phyloP scores from a whole-genome alignment of 163 green algal species.

The Coccomyxa subellipsoidea region DNA sequence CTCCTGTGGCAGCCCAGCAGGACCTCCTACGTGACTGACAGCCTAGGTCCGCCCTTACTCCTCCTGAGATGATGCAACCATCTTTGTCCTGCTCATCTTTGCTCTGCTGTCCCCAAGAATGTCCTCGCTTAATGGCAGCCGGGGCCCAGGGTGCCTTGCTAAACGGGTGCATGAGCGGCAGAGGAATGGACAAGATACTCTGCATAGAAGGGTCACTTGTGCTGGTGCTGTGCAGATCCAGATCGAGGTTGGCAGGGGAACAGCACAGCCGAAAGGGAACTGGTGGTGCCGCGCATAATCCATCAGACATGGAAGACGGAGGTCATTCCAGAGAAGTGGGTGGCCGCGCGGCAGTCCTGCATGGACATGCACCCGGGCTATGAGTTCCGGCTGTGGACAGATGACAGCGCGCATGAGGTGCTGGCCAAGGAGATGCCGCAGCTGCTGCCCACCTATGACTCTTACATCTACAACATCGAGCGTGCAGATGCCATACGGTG shows the following conservation, averaged over 20 bases:
- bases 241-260: not conserved
- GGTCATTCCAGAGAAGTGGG: slow-evolving; percentile 53
- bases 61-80: no score
- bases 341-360: slow-evolving; percentile 48
- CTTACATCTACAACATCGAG: slow-evolving; percentile 59
- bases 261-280: not conserved
- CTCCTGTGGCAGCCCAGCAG: not conserved
- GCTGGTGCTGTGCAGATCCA: not conserved
- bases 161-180: no score
- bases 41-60: not conserved
- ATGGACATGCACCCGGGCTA: slow-evolving; percentile 39
- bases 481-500: slow-evolving; percentile 56
- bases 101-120: no score
- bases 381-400: slow-evolving; percentile 60
- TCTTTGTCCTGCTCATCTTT: no score
- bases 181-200: no score
- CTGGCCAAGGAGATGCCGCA: slow-evolving; percentile 49
- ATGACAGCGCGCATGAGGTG: slow-evolving; percentile 39
- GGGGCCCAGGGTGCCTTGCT: no score
- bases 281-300: slow-evolving; percentile 30
- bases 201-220: not conserved
- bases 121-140: no score
- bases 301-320: slow-evolving; percentile 63
- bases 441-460: slow-evolving; percentile 53
- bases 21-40: not conserved